Evolutionary conservation across 768 basidiomycete genomes (phyloP).

Genomic region (Serendipita sp.): DNA sequence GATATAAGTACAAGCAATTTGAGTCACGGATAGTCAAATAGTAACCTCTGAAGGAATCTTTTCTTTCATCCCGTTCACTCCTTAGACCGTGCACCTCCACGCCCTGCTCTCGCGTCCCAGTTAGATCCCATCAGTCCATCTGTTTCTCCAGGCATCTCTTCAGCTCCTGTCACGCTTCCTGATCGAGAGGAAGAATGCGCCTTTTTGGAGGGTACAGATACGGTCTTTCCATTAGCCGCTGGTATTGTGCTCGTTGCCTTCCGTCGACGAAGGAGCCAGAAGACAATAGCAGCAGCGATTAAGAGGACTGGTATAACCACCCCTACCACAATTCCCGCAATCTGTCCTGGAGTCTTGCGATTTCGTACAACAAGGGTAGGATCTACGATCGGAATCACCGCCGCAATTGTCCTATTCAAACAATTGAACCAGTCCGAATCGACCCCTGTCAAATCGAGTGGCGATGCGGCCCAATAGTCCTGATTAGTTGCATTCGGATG

Average conservation of each 20-base stretch:
- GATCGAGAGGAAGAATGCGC: no score
- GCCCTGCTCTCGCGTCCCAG: no score
- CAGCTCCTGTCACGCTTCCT: no score
- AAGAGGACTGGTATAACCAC: neutral
- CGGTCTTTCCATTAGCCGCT: no score
- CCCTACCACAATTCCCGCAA: conserved; percentile 1
- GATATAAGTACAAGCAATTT: no score
- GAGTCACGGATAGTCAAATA: no score
- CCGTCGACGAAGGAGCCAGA: neutral
- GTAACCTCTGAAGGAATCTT: no score
- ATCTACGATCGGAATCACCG: neutral
- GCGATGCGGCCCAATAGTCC: neutral
- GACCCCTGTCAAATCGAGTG: neutral
- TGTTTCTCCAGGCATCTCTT: no score
- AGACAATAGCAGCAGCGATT: neutral
- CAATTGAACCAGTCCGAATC: neutral
- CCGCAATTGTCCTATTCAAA: neutral
- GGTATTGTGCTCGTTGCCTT: neutral
- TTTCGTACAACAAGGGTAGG: neutral
- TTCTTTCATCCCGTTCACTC: no score
- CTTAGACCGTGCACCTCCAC: no score
- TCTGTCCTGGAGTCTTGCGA: neutral
- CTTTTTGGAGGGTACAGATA: no score
- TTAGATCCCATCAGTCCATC: no score
- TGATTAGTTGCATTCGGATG: neutral